A percentile compares a stretch with the other conserved stretches of the same genome.
Evolutionary conservation across 2,329 filamentous ascomycete genomes (phyloP).

Genomic region (Claviceps spartinae): DNA sequence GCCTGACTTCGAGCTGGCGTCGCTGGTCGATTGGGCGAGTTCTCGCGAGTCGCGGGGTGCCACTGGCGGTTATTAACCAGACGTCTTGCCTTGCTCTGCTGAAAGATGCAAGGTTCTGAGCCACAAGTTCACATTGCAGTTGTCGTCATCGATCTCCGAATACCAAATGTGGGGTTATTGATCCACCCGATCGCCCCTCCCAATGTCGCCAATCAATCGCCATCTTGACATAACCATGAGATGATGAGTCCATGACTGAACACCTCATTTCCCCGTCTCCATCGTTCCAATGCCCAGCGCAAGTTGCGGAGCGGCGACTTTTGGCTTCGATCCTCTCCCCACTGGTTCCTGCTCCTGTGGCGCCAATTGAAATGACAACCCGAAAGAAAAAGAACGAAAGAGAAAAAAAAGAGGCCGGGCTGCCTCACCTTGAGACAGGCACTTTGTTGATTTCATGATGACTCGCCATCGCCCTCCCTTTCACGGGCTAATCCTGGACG

Average conservation of each 20-base stretch:
- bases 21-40: too few species aligned
- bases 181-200: not conserved
- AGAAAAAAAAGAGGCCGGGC: not conserved
- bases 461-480: not conserved
- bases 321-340: not conserved
- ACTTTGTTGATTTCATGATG: too few species aligned
- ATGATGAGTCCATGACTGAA: slow-evolving; percentile 8
- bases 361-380: not conserved
- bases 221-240: slow-evolving; percentile 4
- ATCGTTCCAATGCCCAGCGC: not conserved
- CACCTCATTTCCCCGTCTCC: slow-evolving; percentile 4
- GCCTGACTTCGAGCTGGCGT: too few species aligned
- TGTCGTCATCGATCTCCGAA: not conserved
- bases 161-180: not conserved
- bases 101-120: too few species aligned
- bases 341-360: not conserved
- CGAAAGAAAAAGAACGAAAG: not conserved
- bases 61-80: too few species aligned
- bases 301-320: not conserved
- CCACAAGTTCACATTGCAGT: too few species aligned
- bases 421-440: not conserved
- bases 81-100: too few species aligned
- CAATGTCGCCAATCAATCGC: not conserved
- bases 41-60: too few species aligned
- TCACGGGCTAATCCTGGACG: not conserved